Conservation (phyloP, 1,284 basidiomycete genomes). For the Ceratobasidium sp. region DNA sequence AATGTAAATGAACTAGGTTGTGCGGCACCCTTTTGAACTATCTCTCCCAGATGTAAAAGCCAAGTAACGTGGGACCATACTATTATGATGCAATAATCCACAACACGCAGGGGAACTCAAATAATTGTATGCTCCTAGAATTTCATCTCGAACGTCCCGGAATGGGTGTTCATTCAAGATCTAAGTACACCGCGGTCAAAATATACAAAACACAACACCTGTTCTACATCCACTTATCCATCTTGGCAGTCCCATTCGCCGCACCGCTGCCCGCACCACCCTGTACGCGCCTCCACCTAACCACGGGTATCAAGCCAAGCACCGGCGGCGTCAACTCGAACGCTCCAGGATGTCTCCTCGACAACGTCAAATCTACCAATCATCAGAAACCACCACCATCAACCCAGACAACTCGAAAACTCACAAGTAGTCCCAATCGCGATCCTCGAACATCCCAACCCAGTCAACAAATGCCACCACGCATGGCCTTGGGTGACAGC, state of each 20-base stretch:
- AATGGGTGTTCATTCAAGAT: no score
- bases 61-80: no score
- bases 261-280: constrained; percentile 12
- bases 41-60: no score
- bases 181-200: no score
- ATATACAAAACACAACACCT: not conserved
- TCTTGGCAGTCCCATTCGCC: constrained; percentile 26
- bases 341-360: constrained; percentile 30
- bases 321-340: constrained; percentile 26
- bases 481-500: constrained; percentile 55
- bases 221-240: constrained; percentile 28
- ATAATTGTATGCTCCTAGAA: no score
- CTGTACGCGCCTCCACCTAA: constrained; percentile 11
- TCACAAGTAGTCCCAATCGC: constrained; percentile 58
- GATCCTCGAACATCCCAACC: constrained; percentile 60
- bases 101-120: no score
- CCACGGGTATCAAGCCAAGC: constrained; percentile 10
- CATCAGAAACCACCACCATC: no score
- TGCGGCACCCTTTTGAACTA: no score
- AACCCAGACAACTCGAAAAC: no score
- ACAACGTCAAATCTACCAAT: constrained; percentile 32
- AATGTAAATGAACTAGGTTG: no score
- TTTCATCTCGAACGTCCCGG: no score
- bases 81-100: no score
- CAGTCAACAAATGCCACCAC: constrained; percentile 65